A percentile compares a stretch with the other conserved stretches of the same genome.
phyloP scores from a whole-genome alignment of 805 yeast species.

The Yarrowia sp. region DNA sequence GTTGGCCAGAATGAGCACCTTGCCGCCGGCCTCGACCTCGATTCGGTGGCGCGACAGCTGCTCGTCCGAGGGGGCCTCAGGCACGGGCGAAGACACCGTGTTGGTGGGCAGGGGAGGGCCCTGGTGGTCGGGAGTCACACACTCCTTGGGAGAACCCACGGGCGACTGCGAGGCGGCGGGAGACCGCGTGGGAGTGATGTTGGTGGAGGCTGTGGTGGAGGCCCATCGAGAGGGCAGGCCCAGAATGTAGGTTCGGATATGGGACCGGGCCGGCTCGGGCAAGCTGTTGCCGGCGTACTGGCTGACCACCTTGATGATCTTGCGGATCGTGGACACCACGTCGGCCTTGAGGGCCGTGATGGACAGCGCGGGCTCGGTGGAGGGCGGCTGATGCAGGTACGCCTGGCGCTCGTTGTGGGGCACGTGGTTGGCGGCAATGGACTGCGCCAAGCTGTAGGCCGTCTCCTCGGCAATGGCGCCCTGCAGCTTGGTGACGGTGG shows the following conservation, averaged over 20 bases:
- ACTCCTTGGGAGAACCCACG: slow-evolving; percentile 20
- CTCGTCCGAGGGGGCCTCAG: slow-evolving; percentile 33
- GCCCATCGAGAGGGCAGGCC: slow-evolving; percentile 80
- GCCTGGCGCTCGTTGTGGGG: slow-evolving; percentile 50
- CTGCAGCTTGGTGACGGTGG: slow-evolving; percentile 70
- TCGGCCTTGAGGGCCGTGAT: slow-evolving; percentile 68
- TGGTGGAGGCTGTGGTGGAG: slow-evolving; percentile 37
- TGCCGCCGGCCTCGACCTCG: slow-evolving; percentile 59
- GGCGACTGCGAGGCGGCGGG: slow-evolving; percentile 28
- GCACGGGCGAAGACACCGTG: slow-evolving; percentile 20
- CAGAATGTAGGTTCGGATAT: slow-evolving; percentile 79
- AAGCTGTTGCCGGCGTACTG: slow-evolving; percentile 78
- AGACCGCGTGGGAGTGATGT: slow-evolving; percentile 30
- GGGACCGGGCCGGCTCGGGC: slow-evolving; percentile 78
- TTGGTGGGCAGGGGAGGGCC: slow-evolving; percentile 37
- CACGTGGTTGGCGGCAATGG: slow-evolving; percentile 45
- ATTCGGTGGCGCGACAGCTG: slow-evolving; percentile 39
- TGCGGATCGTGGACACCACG: slow-evolving; percentile 85
- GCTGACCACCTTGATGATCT: slow-evolving; percentile 83
- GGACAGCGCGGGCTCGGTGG: slow-evolving; percentile 42
- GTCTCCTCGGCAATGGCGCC: slow-evolving; percentile 56
- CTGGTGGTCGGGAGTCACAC: slow-evolving; percentile 35
- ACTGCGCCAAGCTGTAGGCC: slow-evolving; percentile 44
- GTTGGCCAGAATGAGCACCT: slow-evolving; percentile 80
- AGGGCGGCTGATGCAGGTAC: slow-evolving; percentile 39